A percentile compares a stretch with the other conserved stretches of the same genome.
Evolutionary conservation across 495 filamentous ascomycete species (phyloP).

Genomic region (Schizothecium vesticola): DNA sequence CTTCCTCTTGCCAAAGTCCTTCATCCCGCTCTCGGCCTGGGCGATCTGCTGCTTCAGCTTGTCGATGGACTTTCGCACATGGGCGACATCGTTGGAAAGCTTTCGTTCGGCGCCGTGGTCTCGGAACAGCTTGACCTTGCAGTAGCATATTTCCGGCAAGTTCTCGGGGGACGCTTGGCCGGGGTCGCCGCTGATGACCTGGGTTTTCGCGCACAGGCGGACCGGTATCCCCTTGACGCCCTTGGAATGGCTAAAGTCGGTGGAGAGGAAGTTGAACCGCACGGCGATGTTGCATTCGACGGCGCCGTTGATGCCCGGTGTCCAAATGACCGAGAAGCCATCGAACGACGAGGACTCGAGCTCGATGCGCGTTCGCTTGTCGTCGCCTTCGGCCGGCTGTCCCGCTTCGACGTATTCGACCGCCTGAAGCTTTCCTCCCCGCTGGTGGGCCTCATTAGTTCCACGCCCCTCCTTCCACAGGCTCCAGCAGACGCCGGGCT

Average conservation of each 20-base stretch:
- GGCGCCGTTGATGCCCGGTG: conserved; percentile 53
- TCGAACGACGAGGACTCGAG: conserved; percentile 83
- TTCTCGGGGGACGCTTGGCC: conserved; percentile 39
- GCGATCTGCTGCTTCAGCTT: conserved; percentile 88
- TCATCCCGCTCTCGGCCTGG: conserved; percentile 82
- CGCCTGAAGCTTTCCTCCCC: conserved; percentile 80
- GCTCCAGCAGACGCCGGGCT: conserved; percentile 82
- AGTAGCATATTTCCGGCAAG: conserved; percentile 72
- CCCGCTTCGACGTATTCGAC: conserved; percentile 86
- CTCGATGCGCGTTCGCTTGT: conserved; percentile 67
- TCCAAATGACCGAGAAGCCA: conserved; percentile 88
- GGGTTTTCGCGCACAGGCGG: conserved; percentile 84
- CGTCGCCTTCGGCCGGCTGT: conserved; percentile 62
- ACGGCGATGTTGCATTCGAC: conserved; percentile 78
- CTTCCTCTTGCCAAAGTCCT: conserved; percentile 85
- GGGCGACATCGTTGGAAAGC: conserved; percentile 85
- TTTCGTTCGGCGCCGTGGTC: conserved; percentile 97
- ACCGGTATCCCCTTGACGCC: conserved; percentile 96
- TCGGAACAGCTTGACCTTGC: conserved; percentile 94
- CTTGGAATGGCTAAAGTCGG: conserved; percentile 97
- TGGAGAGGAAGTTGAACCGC: conserved; percentile 96
- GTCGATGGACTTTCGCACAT: conserved; percentile 89
- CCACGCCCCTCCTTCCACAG: conserved; percentile 94
- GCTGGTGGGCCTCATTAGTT: conserved; percentile 80
- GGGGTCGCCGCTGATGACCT: conserved; percentile 47